Percentiles rank a stretch among this genome's conserved stretches.
These are phyloP conservation scores for Plectosphaerella sp. DNA, from an alignment of 2,329 filamentous ascomycete species.

Conservation along the genomic window DNA sequence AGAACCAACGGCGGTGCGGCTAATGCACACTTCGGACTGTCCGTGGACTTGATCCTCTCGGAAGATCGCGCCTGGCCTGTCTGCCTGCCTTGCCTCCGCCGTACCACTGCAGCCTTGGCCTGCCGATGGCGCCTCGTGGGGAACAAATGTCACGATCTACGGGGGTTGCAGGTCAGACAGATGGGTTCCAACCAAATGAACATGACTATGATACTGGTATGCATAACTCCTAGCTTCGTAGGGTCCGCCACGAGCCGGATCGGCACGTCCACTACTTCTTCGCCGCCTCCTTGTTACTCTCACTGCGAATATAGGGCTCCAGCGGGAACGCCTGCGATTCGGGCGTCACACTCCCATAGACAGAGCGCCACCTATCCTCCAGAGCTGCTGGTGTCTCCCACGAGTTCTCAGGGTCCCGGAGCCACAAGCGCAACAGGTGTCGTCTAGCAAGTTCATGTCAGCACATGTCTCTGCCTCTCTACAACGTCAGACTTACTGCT, in stretches of 20 bases:
- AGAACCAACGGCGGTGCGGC: no score
- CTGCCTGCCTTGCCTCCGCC: no score
- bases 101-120: neutral
- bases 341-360: conserved; percentile 47
- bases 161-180: neutral
- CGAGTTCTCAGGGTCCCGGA: conserved; percentile 42
- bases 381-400: conserved; percentile 42
- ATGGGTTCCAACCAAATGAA: neutral
- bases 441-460: conserved; percentile 25
- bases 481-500: conserved; percentile 29
- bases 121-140: neutral
- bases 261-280: no score
- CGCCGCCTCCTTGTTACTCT: conserved; percentile 10
- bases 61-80: no score
- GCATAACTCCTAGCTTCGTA: no score
- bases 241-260: no score
- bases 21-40: no score
- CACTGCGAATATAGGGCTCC: conserved; percentile 35
- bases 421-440: conserved; percentile 40
- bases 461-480: conserved; percentile 17
- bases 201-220: no score
- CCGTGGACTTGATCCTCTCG: no score
- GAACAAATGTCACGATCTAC: neutral
- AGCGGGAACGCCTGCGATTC: conserved; percentile 53
- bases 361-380: conserved; percentile 42